A percentile compares a stretch with the other conserved stretches of the same genome.
Evolutionary conservation across 768 basidiomycete genomes (phyloP).

Genomic region (Hirschioporus abietinus): DNA sequence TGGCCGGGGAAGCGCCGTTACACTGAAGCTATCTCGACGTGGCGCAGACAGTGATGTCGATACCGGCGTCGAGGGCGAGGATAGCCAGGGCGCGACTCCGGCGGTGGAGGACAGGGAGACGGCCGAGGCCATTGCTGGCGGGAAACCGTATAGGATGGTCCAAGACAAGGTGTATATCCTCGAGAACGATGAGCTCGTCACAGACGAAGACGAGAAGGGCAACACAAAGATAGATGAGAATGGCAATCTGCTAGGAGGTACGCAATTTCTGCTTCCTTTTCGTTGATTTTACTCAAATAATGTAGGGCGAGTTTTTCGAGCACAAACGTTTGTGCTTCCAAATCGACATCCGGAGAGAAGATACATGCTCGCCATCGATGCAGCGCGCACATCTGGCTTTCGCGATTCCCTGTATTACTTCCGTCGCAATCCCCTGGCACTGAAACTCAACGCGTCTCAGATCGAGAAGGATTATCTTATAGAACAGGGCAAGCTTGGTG

Average conservation of each 20-base stretch:
- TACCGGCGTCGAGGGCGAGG: constrained; percentile 30
- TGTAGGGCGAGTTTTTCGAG: constrained; percentile 82
- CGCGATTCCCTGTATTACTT: constrained; percentile 98
- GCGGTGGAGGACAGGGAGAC: constrained; percentile 32
- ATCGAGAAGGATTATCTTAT: constrained; percentile 93
- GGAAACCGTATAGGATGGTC: constrained; percentile 69
- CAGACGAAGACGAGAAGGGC: constrained; percentile 79
- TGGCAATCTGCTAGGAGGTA: constrained; percentile 83
- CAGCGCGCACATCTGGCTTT: constrained; percentile 92
- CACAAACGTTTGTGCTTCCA: constrained; percentile 82
- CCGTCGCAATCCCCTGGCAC: constrained; percentile 81
- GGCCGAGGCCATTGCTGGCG: constrained; percentile 31
- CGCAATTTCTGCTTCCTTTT: constrained; percentile 21
- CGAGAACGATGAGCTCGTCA: constrained; percentile 85
- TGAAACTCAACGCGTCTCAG: constrained; percentile 87
- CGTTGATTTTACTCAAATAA: constrained; percentile 7
- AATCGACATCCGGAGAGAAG: constrained; percentile 76
- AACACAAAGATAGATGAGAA: constrained; percentile 86
- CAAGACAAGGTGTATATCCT: constrained; percentile 72
- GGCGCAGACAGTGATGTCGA: constrained; percentile 33
- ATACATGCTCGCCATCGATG: constrained; percentile 97
- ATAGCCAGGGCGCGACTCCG: constrained; percentile 11
- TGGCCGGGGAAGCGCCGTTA: constrained; percentile 33
- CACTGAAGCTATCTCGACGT: constrained; percentile 24
- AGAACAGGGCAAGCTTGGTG: constrained; percentile 78